These are phyloP conservation scores for Decorospora gaudefroyi DNA, from an alignment of 2,329 filamentous ascomycete genomes.

Conservation along the genomic window DNA sequence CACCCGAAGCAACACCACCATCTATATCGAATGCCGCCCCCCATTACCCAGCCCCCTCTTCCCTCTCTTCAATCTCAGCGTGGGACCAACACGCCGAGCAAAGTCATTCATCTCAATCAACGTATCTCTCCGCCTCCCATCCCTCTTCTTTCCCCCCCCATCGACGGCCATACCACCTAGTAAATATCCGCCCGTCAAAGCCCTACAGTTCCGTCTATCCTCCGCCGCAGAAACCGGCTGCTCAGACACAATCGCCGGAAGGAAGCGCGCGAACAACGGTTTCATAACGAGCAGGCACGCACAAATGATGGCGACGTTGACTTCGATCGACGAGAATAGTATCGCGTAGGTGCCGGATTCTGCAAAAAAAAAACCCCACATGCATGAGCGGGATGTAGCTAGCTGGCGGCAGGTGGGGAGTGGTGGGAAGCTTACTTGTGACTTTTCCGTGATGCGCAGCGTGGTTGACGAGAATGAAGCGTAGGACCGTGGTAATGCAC, in stretches of 20 bases:
- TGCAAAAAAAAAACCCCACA: constrained; percentile 7
- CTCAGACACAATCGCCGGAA: constrained; percentile 39
- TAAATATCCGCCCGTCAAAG: constrained; percentile 19
- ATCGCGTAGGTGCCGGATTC: constrained; percentile 49
- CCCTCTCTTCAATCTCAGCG: not conserved
- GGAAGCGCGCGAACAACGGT: constrained; percentile 45
- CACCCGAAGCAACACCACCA: constrained; percentile 6
- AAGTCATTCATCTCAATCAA: constrained; percentile 2
- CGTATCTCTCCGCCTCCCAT: constrained; percentile 16
- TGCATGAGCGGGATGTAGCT: not conserved
- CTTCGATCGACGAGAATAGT: constrained; percentile 50
- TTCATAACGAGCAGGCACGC: constrained; percentile 52
- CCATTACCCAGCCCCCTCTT: constrained; percentile 1
- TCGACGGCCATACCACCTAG: constrained; percentile 7
- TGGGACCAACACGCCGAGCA: not conserved
- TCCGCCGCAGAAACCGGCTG: constrained; percentile 22
- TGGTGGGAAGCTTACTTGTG: constrained; percentile 26
- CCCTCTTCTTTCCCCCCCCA: constrained; percentile 12
- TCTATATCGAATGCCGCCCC: constrained; percentile 4
- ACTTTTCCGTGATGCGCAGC: constrained; percentile 24
- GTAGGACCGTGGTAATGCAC: constrained; percentile 38
- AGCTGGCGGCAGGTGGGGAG: no score
- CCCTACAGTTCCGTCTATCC: constrained; percentile 16
- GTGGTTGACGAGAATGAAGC: constrained; percentile 32
- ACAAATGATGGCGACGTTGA: constrained; percentile 53